phyloP scores from a whole-genome alignment of 1,284 basidiomycete genomes.

The Afroboletus lepidellus region DNA sequence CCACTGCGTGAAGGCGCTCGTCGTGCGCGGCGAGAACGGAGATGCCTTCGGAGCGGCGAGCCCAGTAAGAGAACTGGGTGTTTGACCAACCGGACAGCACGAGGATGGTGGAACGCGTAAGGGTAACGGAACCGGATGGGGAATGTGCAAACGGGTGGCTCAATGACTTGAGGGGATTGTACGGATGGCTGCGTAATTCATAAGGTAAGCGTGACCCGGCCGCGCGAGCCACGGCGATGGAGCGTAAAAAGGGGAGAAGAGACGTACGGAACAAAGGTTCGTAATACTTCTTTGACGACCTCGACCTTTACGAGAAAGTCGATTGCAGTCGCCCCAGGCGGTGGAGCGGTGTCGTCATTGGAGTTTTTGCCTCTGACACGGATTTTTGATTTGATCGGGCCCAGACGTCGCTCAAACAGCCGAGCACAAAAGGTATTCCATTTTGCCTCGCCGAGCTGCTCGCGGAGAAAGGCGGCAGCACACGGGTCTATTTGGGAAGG shows the following conservation, averaged over 20 bases:
- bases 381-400: constrained; percentile 38
- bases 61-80: constrained; percentile 53
- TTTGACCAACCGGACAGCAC: constrained; percentile 51
- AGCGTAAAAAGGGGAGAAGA: not conserved
- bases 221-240: constrained; percentile 5
- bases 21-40: constrained; percentile 44
- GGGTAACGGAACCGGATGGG: constrained; percentile 43
- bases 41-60: constrained; percentile 47
- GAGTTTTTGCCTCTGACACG: constrained; percentile 31
- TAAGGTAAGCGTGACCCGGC: constrained; percentile 22
- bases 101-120: constrained; percentile 47
- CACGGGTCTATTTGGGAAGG: constrained; percentile 41
- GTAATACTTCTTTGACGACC: constrained; percentile 48
- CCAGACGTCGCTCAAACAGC: constrained; percentile 45
- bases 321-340: constrained; percentile 42
- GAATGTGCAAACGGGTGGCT: constrained; percentile 39
- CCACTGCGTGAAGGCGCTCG: constrained; percentile 40
- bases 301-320: constrained; percentile 54
- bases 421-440: constrained; percentile 48
- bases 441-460: constrained; percentile 43
- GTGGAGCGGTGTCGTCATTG: constrained; percentile 27
- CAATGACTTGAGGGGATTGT: constrained; percentile 49
- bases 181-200: constrained; percentile 43
- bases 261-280: constrained; percentile 48
- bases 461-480: constrained; percentile 44